These are phyloP conservation scores for Picochlorum sp. DNA, from an alignment of 139 green algal species.

Conservation along the genomic window DNA sequence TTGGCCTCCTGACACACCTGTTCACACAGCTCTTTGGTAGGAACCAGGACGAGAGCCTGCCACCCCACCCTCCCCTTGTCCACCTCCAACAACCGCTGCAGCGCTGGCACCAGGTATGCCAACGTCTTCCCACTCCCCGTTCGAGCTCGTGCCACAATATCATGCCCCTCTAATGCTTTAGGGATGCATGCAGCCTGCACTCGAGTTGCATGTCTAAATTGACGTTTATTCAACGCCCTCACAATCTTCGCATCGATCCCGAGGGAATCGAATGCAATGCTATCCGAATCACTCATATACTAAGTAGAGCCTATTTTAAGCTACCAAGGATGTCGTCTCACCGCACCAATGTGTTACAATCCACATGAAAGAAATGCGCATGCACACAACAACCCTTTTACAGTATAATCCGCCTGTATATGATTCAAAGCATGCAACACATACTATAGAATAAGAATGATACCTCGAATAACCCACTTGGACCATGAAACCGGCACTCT, in stretches of 20 bases:
- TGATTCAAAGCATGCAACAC: too few species aligned
- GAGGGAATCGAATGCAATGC: constrained; percentile 35
- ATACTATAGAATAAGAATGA: too few species aligned
- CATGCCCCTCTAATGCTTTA: constrained; percentile 64
- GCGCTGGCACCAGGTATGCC: constrained; percentile 74
- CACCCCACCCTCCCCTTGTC: constrained; percentile 42
- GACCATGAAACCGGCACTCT: too few species aligned
- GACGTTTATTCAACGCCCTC: constrained; percentile 54
- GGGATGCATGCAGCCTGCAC: constrained; percentile 67
- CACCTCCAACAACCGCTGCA: constrained; percentile 55
- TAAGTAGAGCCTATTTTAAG: too few species aligned
- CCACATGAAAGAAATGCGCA: too few species aligned
- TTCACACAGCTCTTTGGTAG: constrained; percentile 88
- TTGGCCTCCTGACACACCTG: constrained; percentile 58
- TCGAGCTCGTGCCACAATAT: constrained; percentile 65
- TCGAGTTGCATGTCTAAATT: constrained; percentile 47
- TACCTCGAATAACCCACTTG: too few species aligned
- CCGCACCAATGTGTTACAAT: too few species aligned
- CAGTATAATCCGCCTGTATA: too few species aligned
- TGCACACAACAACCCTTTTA: too few species aligned
- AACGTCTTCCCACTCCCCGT: constrained; percentile 87
- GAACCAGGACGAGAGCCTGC: constrained; percentile 76
- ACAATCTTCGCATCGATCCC: constrained; percentile 74
- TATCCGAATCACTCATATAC: not conserved
- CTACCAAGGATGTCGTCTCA: too few species aligned